Base-by-base conservation (phyloP, 1,284 basidiomycete genomes). In the Volvariella surrecta region DNA sequence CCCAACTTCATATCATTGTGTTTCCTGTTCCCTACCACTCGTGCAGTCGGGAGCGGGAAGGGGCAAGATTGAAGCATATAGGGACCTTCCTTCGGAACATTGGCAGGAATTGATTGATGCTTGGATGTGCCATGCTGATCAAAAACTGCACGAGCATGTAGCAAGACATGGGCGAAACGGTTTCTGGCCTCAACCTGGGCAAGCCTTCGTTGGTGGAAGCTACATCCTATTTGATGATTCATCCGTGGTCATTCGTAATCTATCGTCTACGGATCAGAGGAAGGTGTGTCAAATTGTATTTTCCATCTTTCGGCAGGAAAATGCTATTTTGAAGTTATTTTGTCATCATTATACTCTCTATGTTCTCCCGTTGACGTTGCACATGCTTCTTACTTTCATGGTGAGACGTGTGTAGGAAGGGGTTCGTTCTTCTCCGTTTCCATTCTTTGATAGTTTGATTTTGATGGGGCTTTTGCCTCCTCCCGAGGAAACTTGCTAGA, bases 91-190 rank as follows among this genome's bases (percentile, higher is more conserved):
- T 1, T 93, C 89, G 1, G 91, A 96, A 57, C 83, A 96, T 55
- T 99, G 94, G 94, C 86, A 92, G 46, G 94, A 99, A 61, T 79
- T 98, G 32, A 79, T 98, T 17, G 94, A 98, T 48, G 86, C 91
- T 2, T 98, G 94, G 94, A 94, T 99, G 89, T 98, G 94, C 57
- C 95, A 98, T 62, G 64, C 81, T 16, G 92, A 96, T 57, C 92
- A 95, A 63, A 78, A 75, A 22, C 65, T 93, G 39, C 75, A 84
- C 45, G 81, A 83, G 18, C 73, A 82, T 13, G 73, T 90, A 3
- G 66, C 77, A 37, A 70, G 76, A 49, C 74, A 78, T 50, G 76
- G 79, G 1, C 74, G 71, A 51, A 67, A 72, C 28, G 89, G 84
- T 0, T 90, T 94, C 58, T 91, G 88, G 85, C 92, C 92, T 0